These are phyloP conservation scores for Suhomyces xylopsoci DNA, from an alignment of 805 yeast genomes.

Conservation along the genomic window DNA sequence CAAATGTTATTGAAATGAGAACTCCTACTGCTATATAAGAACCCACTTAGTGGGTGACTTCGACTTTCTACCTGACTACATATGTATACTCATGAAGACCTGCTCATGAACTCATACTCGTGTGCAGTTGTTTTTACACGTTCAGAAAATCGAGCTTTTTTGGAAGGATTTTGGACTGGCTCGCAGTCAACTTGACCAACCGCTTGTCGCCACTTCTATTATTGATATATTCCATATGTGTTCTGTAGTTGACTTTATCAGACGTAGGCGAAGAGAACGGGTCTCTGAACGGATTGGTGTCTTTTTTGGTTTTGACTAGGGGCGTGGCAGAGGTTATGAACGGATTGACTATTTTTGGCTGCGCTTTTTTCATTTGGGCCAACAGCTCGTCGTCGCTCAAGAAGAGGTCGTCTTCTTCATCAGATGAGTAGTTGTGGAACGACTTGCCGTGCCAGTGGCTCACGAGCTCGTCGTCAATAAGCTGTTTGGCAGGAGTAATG, in stretches of 20 bases:
- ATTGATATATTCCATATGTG: slow-evolving; percentile 27
- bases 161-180: slow-evolving; percentile 37
- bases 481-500: slow-evolving; percentile 28
- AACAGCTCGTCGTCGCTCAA: not conserved
- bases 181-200: slow-evolving; percentile 28
- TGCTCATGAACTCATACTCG: not conserved
- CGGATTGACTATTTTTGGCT: slow-evolving; percentile 2
- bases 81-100: not conserved
- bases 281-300: slow-evolving; percentile 2
- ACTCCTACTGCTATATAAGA: not conserved
- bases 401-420: slow-evolving; percentile 11
- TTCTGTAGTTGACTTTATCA: slow-evolving; percentile 12
- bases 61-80: no score
- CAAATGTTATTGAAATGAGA: not conserved
- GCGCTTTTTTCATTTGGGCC: slow-evolving; percentile 20
- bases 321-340: not conserved
- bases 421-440: slow-evolving; percentile 24
- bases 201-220: slow-evolving; percentile 36
- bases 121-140: not conserved
- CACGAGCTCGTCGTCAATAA: slow-evolving; percentile 32
- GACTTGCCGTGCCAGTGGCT: slow-evolving; percentile 39
- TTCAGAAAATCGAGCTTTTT: slow-evolving; percentile 31
- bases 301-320: not conserved
- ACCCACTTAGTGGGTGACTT: no score
- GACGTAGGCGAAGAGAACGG: slow-evolving; percentile 9